These are phyloP conservation scores for Ascochyta koolunga DNA, from an alignment of 2,329 filamentous ascomycete species.

Conservation along the genomic window DNA sequence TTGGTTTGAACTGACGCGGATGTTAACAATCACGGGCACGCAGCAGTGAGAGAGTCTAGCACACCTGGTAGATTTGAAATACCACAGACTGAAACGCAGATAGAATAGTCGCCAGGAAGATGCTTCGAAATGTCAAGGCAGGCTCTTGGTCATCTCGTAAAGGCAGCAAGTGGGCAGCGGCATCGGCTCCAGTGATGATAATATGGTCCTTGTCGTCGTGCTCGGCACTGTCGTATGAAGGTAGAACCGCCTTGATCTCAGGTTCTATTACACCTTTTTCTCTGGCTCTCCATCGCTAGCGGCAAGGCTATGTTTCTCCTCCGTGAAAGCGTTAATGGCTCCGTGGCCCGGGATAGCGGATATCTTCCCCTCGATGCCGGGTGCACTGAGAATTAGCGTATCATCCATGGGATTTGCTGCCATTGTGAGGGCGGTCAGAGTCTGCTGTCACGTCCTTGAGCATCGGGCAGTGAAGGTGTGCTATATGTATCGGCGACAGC, in stretches of 20 bases:
- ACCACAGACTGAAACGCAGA: slow-evolving; percentile 24
- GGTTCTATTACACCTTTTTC: slow-evolving; percentile 15
- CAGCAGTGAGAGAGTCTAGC: not conserved
- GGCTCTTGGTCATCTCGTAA: slow-evolving; percentile 19
- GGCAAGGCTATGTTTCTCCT: slow-evolving; percentile 19
- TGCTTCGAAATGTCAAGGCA: slow-evolving; percentile 18
- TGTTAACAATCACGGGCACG: not conserved
- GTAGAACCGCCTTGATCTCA: slow-evolving; percentile 17
- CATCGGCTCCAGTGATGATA: slow-evolving; percentile 23
- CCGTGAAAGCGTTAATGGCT: slow-evolving; percentile 19
- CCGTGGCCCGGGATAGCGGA: slow-evolving; percentile 15
- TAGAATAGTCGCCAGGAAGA: slow-evolving; percentile 17
- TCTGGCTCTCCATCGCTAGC: slow-evolving; percentile 2
- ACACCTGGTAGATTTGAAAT: slow-evolving; percentile 22
- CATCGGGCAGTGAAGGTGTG: not conserved
- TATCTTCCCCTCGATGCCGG: slow-evolving; percentile 19
- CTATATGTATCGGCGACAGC: not conserved
- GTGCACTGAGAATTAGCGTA: slow-evolving; percentile 14
- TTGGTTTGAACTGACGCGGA: slow-evolving; percentile 20
- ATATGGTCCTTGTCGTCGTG: slow-evolving; percentile 15
- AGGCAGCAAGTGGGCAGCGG: slow-evolving; percentile 21
- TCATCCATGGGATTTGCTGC: slow-evolving; percentile 21
- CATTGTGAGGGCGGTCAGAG: slow-evolving; percentile 5
- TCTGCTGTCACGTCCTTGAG: not conserved
- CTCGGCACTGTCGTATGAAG: slow-evolving; percentile 12